Evolutionary conservation across 2,329 filamentous ascomycete species (phyloP), one percentile per base, ranked within the genome.

Genomic region (Lachnellula hyalina): DNA sequence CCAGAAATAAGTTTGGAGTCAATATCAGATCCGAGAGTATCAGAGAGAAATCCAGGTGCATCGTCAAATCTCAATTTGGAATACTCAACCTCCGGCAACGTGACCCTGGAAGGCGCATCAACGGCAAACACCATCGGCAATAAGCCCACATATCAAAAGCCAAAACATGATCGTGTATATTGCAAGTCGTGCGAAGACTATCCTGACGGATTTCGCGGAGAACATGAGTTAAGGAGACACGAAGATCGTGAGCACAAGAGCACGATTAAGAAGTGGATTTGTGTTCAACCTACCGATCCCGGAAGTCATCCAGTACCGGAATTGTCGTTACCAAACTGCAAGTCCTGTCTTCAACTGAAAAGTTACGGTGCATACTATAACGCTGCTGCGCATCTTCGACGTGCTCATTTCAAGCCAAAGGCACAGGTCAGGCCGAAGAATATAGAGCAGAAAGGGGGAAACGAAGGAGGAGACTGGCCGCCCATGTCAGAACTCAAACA

Each of bases 281-380:
- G 81, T 61, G 73, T 77, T 32, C 78, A 83, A 57, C 81, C 82
- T 0, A 59, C 63, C 0, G 66, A 64, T 15, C 63, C 74, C 77
- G 50, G 21, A 25, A 12, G 68, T 72, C 51, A 69, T 73, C 80
- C 70, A 64, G 77, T 59, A 68, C 82, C 72, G 71, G 78, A 78
- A 73, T 80, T 70, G 52, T 85, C 90, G 36, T 79, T 96, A 38
- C 47, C 42, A 11, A 38, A 45, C 32, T 55, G 92, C 81, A 96
- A 96, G 72, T 82, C 88, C 47, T 97, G 93, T 71, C 80, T 79
- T 48, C 79, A 80, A 45, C 74, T 80, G 53, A 96, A 96, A 75
- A 96, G 96, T 75, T 97, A 97, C 64, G 88, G 88, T 3, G 89
- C 89, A 15, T 94, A 96, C 73, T 96, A 97, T 74, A 97, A 97